These are phyloP conservation scores for Irpex sp. DNA, from an alignment of 1,284 basidiomycete species.

Conservation along the genomic window DNA sequence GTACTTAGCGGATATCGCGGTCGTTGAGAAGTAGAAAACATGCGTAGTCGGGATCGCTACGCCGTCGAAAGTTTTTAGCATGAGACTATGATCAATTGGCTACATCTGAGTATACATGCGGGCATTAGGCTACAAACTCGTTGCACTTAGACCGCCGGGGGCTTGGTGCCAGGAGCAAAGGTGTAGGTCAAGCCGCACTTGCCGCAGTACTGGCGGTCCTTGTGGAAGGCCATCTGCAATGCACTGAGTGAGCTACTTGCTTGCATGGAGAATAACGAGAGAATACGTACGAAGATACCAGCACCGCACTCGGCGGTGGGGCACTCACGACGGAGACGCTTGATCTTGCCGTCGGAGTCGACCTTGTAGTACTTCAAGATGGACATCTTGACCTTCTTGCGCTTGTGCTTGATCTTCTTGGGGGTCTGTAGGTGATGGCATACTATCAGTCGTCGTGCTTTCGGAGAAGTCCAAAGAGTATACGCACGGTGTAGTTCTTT, in stretches of 20 bases:
- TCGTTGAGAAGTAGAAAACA: no score
- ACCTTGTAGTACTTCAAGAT: slow-evolving; percentile 99
- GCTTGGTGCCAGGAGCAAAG: slow-evolving; percentile 77
- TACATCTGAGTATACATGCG: slow-evolving; percentile 4
- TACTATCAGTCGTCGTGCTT: not conserved
- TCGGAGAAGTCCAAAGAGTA: not conserved
- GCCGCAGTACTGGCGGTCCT: slow-evolving; percentile 93
- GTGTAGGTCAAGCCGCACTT: slow-evolving; percentile 91
- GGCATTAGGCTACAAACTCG: not conserved
- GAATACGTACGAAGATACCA: slow-evolving; percentile 79
- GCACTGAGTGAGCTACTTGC: not conserved
- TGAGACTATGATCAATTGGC: not conserved
- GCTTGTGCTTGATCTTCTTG: slow-evolving; percentile 99
- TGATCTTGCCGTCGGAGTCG: slow-evolving; percentile 98
- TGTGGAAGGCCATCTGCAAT: slow-evolving; percentile 86
- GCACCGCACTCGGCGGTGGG: slow-evolving; percentile 89
- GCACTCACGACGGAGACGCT: slow-evolving; percentile 97
- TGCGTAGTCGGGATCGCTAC: no score
- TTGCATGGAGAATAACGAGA: slow-evolving; percentile 3
- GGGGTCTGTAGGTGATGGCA: slow-evolving; percentile 62
- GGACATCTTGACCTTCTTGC: slow-evolving; percentile 99
- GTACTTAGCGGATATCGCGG: no score
- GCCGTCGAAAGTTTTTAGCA: not conserved
- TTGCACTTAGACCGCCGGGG: slow-evolving; percentile 52
- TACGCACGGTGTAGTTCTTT: slow-evolving; percentile 90